Percentiles rank a stretch among this genome's conserved stretches.
Conservation (phyloP, 2,329 filamentous ascomycete genomes). For the Helicocarpus griseus region DNA sequence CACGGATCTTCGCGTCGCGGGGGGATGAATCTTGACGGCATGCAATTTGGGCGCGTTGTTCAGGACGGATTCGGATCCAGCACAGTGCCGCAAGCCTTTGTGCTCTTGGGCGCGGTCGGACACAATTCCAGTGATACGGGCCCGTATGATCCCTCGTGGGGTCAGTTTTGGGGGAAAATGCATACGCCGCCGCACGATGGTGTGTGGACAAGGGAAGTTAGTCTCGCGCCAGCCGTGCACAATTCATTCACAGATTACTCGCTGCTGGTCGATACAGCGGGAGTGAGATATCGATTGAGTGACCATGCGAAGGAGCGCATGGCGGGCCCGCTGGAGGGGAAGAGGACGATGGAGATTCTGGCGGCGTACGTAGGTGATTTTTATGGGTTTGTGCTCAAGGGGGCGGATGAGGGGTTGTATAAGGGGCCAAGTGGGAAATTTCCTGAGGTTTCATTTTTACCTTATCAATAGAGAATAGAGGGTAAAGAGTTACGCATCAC, state of each 20-base stretch:
- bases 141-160: constrained; percentile 11
- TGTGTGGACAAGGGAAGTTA: constrained; percentile 11
- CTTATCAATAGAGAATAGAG: no score
- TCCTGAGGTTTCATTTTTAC: constrained; percentile 9
- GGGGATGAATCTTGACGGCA: constrained; percentile 29
- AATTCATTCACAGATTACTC: constrained; percentile 15
- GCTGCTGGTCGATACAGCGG: constrained; percentile 10
- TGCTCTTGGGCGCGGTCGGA: constrained; percentile 10
- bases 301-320: constrained; percentile 1
- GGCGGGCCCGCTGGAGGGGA: constrained; percentile 12
- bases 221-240: constrained; percentile 10
- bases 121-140: constrained; percentile 10
- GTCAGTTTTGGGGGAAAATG: constrained; percentile 11
- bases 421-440: constrained; percentile 10
- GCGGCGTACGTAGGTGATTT: constrained; percentile 13
- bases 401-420: constrained; percentile 9
- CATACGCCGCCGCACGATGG: constrained; percentile 4
- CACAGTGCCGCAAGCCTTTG: constrained; percentile 10
- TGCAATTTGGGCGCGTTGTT: constrained; percentile 14
- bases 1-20: constrained; percentile 16
- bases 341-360: constrained; percentile 10
- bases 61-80: constrained; percentile 9
- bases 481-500: no score
- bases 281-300: constrained; percentile 3
- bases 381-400: constrained; percentile 11